Evolutionary conservation across 2,329 filamentous ascomycete genomes (phyloP), one percentile per base, ranked within the genome.

Genomic region (Thielaviopsis musarum): DNA sequence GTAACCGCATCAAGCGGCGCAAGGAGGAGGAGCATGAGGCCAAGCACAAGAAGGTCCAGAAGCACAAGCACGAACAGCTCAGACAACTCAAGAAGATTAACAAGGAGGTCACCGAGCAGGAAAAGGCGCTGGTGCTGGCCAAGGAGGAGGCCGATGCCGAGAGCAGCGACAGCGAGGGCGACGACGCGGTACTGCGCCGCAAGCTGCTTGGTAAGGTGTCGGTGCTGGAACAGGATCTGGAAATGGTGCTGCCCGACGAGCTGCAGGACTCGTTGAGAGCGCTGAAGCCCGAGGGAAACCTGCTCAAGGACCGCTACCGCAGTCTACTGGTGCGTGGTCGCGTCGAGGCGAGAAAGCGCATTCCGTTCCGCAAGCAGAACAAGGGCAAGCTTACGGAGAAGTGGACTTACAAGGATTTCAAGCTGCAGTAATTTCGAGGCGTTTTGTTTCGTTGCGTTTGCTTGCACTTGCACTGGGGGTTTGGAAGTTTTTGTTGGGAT

Each of bases 391-490:
- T 83, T 57, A 95, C 89, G 6, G 93, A 97, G 80, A 98, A 97
- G 74, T 98, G 93, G 93, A 83, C 85, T 52, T 88, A 95, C 76
- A 98, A 98, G 78, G 93, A 98, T 70, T 98, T 95, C 64, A 65
- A 66, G 55, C 63, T 73, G 63, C 56, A 62, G 30, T 59, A 28
- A 34, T 49, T 24, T 24, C 24, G 24, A 38, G 52, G 45, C 58
- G 21, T 41, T 59, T 57, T 26, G 48, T 45, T 58, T 10, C 5
- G 30, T n/a, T 45, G 22, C 21, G 24, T 41, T n/a, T 57, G 24
- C 55, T 26, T 55, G 52, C 3, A 9, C 38, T 41, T 45, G 34
- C 34, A 52, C 34, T 58, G 26, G 41, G 62, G 49, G 56, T 45
- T 57, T 59, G 22, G 26, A 28, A n/a, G 30, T 59, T 59, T 54